A percentile compares a stretch with the other conserved stretches of the same genome.
phyloP scores from a whole-genome alignment of 2,329 filamentous ascomycete species.

The Claviceps sp. region DNA sequence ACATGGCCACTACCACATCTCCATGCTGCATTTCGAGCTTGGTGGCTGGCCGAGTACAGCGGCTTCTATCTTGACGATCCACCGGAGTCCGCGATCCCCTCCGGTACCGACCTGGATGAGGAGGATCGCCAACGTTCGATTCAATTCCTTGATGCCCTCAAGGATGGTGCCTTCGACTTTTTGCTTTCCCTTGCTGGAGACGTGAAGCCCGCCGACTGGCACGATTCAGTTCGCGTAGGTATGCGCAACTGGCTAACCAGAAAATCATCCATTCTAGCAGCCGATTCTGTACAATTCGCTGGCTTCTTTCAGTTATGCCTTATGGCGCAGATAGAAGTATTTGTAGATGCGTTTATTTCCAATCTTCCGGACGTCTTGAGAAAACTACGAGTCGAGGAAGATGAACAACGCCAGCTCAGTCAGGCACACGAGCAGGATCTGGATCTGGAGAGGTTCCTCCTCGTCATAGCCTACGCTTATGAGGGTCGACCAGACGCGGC shows the following conservation, averaged over 20 bases:
- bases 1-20: constrained; percentile 63
- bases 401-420: constrained; percentile 64
- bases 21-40: constrained; percentile 63
- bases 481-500: constrained; percentile 75
- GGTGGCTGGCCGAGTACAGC: constrained; percentile 91
- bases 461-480: constrained; percentile 86
- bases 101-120: constrained; percentile 48
- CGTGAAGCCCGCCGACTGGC: constrained; percentile 69
- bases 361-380: constrained; percentile 90
- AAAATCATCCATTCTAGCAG: constrained; percentile 56
- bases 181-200: constrained; percentile 75
- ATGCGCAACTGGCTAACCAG: constrained; percentile 73
- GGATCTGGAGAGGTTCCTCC: constrained; percentile 77
- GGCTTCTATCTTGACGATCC: constrained; percentile 72
- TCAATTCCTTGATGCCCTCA: constrained; percentile 61
- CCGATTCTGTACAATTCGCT: constrained; percentile 57
- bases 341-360: constrained; percentile 84
- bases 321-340: constrained; percentile 72
- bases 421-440: constrained; percentile 53
- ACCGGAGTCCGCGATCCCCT: constrained; percentile 39
- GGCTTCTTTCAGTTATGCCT: constrained; percentile 58
- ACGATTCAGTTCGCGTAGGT: constrained; percentile 72
- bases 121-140: constrained; percentile 61
- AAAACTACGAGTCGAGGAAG: constrained; percentile 75
- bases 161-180: constrained; percentile 87